Conservation (phyloP, 73 alveolate genomes). For the Paraurostyla sp. region DNA sequence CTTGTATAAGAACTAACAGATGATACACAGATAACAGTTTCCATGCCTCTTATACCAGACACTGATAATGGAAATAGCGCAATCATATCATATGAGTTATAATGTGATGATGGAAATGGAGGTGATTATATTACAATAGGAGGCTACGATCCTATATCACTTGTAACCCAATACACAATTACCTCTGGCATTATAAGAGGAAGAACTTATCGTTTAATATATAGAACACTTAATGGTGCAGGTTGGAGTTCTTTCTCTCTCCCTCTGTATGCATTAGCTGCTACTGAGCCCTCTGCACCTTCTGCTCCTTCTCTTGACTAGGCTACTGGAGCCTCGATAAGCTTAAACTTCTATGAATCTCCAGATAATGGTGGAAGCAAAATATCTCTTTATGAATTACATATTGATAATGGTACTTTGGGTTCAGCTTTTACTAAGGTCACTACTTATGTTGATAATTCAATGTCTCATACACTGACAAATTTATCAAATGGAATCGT, state of each 20-base stretch:
- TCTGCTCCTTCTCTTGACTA: conserved; percentile 59
- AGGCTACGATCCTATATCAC: conserved; percentile 58
- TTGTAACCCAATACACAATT: conserved; percentile 50
- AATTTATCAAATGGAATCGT: not conserved
- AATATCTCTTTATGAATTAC: conserved; percentile 43
- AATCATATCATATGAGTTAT: conserved; percentile 57
- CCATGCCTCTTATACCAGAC: conserved; percentile 38
- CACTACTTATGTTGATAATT: not conserved
- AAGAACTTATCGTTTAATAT: conserved; percentile 56
- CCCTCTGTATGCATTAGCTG: conserved; percentile 54
- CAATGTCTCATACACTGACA: conserved; percentile 45
- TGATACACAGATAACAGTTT: conserved; percentile 62
- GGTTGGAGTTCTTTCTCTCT: conserved; percentile 74
- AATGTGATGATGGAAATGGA: conserved; percentile 77
- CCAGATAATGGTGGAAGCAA: conserved; percentile 65
- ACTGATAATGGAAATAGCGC: conserved; percentile 59
- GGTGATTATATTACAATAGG: conserved; percentile 64
- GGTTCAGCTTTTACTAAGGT: conserved; percentile 68
- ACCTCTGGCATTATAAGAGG: conserved; percentile 59
- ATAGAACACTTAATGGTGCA: conserved; percentile 70
- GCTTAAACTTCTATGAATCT: conserved; percentile 33
- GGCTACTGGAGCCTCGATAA: conserved; percentile 53
- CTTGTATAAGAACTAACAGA: conserved; percentile 45
- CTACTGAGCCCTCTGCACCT: conserved; percentile 72
- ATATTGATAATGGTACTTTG: conserved; percentile 59